These are phyloP conservation scores for Fusarium gaditjirri DNA, from an alignment of 2,329 filamentous ascomycete genomes.

Conservation along the genomic window DNA sequence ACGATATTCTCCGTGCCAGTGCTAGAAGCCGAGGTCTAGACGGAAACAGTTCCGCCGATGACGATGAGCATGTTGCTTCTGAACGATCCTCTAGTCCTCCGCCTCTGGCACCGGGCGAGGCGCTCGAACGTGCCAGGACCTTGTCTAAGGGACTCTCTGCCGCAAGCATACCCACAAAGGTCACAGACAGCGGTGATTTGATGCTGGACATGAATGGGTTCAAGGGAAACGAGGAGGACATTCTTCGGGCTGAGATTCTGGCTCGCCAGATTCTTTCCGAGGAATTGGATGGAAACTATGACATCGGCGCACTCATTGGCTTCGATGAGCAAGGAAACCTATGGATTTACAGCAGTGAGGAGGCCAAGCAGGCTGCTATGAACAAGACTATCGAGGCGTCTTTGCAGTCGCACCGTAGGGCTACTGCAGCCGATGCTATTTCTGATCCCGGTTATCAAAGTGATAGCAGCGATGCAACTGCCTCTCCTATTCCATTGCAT, in stretches of 20 bases:
- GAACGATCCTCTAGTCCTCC: slow-evolving; percentile 81
- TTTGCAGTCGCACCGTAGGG: slow-evolving; percentile 56
- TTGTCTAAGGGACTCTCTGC: slow-evolving; percentile 88
- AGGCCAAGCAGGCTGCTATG: slow-evolving; percentile 90
- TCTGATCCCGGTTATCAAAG: slow-evolving; percentile 97
- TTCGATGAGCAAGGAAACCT: slow-evolving; percentile 96
- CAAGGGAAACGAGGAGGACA: slow-evolving; percentile 93
- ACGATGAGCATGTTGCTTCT: slow-evolving; percentile 53
- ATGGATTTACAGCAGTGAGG: slow-evolving; percentile 99
- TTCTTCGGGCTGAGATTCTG: slow-evolving; percentile 90
- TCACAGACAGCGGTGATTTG: slow-evolving; percentile 92
- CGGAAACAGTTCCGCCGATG: slow-evolving; percentile 51
- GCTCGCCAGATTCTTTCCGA: slow-evolving; percentile 92
- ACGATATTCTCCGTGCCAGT: slow-evolving; percentile 63
- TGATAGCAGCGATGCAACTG: slow-evolving; percentile 76
- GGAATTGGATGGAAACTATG: slow-evolving; percentile 93
- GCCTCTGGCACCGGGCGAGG: slow-evolving; percentile 76
- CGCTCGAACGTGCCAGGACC: slow-evolving; percentile 82
- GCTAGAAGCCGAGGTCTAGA: slow-evolving; percentile 53
- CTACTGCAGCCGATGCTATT: slow-evolving; percentile 78
- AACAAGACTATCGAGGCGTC: slow-evolving; percentile 68
- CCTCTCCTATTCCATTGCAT: slow-evolving; percentile 61
- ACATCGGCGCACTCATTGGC: slow-evolving; percentile 94
- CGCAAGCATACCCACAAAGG: slow-evolving; percentile 90
- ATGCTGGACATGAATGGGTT: slow-evolving; percentile 99